Evolutionary conservation across 352 stramenopile species (phyloP), one percentile per base, ranked within the genome.

Genomic region (Globisporangium lucens): DNA sequence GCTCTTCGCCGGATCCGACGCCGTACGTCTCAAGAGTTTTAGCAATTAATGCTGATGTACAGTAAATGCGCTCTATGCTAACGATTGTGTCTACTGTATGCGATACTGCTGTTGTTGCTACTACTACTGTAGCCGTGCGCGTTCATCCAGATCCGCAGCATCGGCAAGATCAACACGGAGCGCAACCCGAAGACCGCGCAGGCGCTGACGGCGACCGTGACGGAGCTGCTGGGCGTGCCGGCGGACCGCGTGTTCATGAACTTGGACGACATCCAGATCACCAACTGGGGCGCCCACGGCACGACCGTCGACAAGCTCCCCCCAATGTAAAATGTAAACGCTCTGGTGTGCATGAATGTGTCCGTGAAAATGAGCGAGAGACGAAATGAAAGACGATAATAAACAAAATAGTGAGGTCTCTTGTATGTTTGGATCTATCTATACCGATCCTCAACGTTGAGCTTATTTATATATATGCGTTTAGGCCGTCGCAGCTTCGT

Each of bases 171-270:
- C 41, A 67, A 82, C 27, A 65, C 68, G 53, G 66, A 78, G 57
- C 63, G 56, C 35, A 80, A 76, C 43, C 51, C 67, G 4, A 75
- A 66, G 60, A 78, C 66, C 1, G 66, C 66, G n/a, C 36, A 65
- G 29, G 51, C 59, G 17, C 55, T 70, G 30, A 70, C 57, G n/a
- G 58, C 33, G n/a, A 29, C 46, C 3, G 57, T 70, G 13, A 59
- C 63, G 3, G 33, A 71, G 35, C 35, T 30, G 27, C 62, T 85
- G 20, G 67, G 72, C 33, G 56, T 85, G 13, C 59, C 69, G 0
- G 61, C 59, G 4, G 65, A 71, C 17, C 77, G 79, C 51, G 65
- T 84, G 4, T 87, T 78, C 61, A 52, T 84, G 56, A 78, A 76
- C 65, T 49, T 87, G 38, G 70, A 80, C 53, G 70, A 77, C 59